A percentile compares a stretch with the other conserved stretches of the same genome.
These are phyloP conservation scores for Dovyalis caffra DNA, from an alignment of 345 rosid genomes.

Conservation along the genomic window DNA sequence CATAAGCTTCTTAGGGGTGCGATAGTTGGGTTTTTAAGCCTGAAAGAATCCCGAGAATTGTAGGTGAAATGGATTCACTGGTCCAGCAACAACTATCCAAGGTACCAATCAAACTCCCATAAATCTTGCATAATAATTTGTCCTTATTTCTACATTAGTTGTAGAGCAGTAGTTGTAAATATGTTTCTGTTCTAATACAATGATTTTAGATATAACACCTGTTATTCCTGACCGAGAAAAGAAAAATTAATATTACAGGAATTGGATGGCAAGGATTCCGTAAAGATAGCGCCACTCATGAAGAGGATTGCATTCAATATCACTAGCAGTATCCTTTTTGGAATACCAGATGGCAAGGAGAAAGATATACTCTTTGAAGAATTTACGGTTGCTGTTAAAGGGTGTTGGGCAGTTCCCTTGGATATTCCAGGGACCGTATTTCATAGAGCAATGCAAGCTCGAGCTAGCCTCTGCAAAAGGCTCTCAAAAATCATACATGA, in stretches of 20 bases:
- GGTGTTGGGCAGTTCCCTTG: background rate
- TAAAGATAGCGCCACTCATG: background rate
- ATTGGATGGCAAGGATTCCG: background rate
- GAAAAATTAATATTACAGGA: background rate
- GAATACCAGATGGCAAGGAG: background rate
- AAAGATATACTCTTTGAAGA: slow-evolving; percentile 1
- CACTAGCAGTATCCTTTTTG: slow-evolving; percentile 3
- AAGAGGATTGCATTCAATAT: slow-evolving; percentile 11
- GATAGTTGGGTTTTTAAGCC: slow-evolving; percentile 1
- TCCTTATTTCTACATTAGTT: background rate
- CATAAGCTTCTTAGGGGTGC: background rate
- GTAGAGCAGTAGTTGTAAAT: background rate
- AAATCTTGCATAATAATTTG: background rate
- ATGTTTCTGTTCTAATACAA: too few relatives aligned
- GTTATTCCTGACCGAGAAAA: background rate
- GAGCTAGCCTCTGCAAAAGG: background rate
- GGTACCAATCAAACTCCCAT: background rate
- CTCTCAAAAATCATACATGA: background rate
- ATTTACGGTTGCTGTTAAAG: background rate
- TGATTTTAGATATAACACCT: too few relatives aligned
- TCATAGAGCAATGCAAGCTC: slow-evolving; percentile 7
- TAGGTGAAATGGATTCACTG: background rate
- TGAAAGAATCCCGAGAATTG: background rate
- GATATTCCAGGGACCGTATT: slow-evolving; percentile 11
- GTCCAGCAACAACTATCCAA: slow-evolving; percentile 2